Evolutionary conservation across 2,329 filamentous ascomycete genomes (phyloP).

Genomic region (Claviceps sp.): DNA sequence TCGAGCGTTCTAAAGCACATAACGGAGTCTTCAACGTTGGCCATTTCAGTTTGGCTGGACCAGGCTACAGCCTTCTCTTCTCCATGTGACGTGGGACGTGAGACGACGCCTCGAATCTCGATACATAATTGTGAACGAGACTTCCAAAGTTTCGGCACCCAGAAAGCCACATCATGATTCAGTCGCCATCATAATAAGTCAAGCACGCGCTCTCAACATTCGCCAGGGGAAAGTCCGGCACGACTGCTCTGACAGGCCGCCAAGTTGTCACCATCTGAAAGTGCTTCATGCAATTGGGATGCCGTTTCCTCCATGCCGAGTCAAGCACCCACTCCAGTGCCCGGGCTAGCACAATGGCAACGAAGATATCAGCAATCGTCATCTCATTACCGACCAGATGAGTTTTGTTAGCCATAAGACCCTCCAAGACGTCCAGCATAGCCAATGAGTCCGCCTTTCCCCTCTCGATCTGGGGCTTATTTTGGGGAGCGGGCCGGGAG

Average conservation of each 20-base stretch:
- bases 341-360: background rate
- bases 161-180: background rate
- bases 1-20: too few species aligned
- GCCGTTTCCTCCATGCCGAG: background rate
- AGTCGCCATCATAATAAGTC: background rate
- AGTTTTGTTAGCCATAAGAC: background rate
- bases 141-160: too few species aligned
- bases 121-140: too few species aligned
- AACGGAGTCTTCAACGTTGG: too few species aligned
- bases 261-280: background rate
- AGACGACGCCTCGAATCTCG: too few species aligned
- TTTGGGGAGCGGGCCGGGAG: background rate
- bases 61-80: too few species aligned
- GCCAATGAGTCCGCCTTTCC: background rate
- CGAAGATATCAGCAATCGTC: background rate
- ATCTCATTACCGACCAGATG: background rate
- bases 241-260: background rate
- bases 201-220: background rate
- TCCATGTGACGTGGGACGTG: too few species aligned
- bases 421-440: background rate
- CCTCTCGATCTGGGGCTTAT: background rate
- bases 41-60: too few species aligned
- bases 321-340: slow-evolving; percentile 1
- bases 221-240: background rate
- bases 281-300: background rate